A percentile compares a stretch with the other conserved stretches of the same genome.
These are phyloP conservation scores for Helminthosporium solani DNA, from an alignment of 2,329 filamentous ascomycete species.

Conservation along the genomic window DNA sequence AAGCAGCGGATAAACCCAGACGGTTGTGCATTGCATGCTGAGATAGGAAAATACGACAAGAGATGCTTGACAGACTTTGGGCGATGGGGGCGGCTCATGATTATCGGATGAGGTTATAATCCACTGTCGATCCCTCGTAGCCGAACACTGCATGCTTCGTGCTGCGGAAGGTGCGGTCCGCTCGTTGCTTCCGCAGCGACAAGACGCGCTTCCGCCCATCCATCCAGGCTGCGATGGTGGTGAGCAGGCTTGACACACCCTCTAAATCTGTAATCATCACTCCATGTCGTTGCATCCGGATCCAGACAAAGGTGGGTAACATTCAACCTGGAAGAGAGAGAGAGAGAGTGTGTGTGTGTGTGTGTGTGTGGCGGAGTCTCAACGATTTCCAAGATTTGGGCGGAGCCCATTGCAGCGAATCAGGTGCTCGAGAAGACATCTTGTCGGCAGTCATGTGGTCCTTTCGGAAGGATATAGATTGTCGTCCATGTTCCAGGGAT, in stretches of 20 bases:
- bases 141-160: not conserved
- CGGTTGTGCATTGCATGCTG: not conserved
- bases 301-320: conserved; percentile 2
- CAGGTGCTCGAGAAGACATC: conserved; percentile 9
- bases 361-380: conserved; percentile 29
- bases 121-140: not conserved
- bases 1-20: not conserved
- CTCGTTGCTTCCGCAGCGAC: not conserved
- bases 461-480: conserved; percentile 8
- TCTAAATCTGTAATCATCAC: not conserved
- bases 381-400: conserved; percentile 21
- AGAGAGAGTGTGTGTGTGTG: too few species aligned
- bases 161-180: not conserved
- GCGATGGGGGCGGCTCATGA: not conserved
- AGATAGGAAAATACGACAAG: not conserved
- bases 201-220: not conserved
- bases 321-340: conserved; percentile 12
- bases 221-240: not conserved
- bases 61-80: not conserved
- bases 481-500: conserved; percentile 18
- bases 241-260: not conserved
- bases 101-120: not conserved
- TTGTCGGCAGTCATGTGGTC: conserved; percentile 29
- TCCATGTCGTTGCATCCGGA: not conserved
- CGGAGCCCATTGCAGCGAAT: conserved; percentile 26